These are phyloP conservation scores for Fonsecaea multimorphosa DNA, from an alignment of 2,329 filamentous ascomycete species.

Conservation along the genomic window DNA sequence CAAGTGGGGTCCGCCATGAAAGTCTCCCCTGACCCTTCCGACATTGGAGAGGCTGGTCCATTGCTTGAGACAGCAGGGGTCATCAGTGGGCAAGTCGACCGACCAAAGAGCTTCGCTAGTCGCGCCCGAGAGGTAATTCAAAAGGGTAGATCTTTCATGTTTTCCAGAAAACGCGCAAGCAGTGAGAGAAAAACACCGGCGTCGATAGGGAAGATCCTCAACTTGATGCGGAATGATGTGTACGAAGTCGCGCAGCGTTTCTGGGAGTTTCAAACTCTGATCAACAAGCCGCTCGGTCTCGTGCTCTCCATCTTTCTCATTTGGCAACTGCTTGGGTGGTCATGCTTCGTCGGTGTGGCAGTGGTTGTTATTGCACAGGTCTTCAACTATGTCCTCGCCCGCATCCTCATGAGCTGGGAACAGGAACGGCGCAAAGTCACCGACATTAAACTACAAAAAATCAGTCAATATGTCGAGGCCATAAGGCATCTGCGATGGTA, in stretches of 20 bases:
- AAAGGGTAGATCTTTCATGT: conserved; percentile 17
- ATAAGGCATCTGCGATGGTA: conserved; percentile 83
- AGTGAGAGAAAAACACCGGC: conserved; percentile 60
- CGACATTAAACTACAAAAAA: conserved; percentile 78
- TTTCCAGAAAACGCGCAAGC: conserved; percentile 36
- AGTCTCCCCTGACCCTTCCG: conserved; percentile 16
- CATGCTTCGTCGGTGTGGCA: conserved; percentile 74
- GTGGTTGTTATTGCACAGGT: conserved; percentile 72
- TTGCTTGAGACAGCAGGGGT: conserved; percentile 25
- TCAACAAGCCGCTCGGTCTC: conserved; percentile 79
- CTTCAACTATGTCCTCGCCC: conserved; percentile 71
- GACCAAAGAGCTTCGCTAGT: conserved; percentile 34
- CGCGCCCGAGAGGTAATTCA: conserved; percentile 9
- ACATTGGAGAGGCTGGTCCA: conserved; percentile 14
- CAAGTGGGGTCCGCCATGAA: conserved; percentile 44
- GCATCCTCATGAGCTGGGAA: conserved; percentile 71
- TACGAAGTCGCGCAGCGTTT: conserved; percentile 82
- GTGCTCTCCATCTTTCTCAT: conserved; percentile 74
- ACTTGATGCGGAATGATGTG: conserved; percentile 79
- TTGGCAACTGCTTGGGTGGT: conserved; percentile 79
- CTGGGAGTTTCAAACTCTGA: conserved; percentile 81
- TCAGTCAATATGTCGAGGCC: conserved; percentile 84
- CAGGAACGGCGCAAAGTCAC: conserved; percentile 73
- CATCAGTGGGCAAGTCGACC: conserved; percentile 34
- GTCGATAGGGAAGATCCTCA: conserved; percentile 88